Conservation (phyloP, 2,329 filamentous ascomycete species). For the Alternaria panax region DNA sequence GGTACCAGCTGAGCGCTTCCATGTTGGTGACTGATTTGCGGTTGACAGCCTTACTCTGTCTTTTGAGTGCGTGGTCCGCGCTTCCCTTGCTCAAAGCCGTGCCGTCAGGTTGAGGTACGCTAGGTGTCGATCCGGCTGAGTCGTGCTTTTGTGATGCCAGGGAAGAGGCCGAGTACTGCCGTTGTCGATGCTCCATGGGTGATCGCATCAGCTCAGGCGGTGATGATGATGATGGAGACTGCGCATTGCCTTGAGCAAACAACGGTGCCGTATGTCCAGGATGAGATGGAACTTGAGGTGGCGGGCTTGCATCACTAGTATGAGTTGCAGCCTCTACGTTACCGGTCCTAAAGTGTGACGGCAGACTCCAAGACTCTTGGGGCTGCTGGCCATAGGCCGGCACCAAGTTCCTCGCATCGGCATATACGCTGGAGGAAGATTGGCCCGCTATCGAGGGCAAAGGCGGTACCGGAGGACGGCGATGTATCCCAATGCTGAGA, state of each 20-base stretch:
- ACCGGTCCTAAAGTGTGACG: background rate
- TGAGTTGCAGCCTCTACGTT: background rate
- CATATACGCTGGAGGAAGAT: background rate
- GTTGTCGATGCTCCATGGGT: conserved; percentile 1
- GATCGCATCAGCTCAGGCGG: conserved; percentile 4
- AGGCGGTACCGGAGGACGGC: conserved; percentile 5
- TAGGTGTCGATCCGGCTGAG: background rate
- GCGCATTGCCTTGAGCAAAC: background rate
- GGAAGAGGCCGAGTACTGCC: conserved; percentile 4
- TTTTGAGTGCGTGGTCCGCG: conserved; percentile 13
- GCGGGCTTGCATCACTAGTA: background rate
- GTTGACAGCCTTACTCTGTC: conserved; percentile 13
- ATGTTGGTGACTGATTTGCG: conserved; percentile 11
- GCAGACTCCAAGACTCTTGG: conserved; percentile 14
- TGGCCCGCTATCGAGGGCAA: background rate
- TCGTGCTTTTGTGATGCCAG: background rate
- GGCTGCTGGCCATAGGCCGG: background rate
- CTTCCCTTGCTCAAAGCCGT: conserved; percentile 12
- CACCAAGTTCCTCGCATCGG: background rate
- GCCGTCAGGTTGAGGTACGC: background rate
- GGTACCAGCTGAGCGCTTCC: conserved; percentile 15
- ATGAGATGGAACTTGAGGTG: background rate
- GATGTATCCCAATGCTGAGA: conserved; percentile 1
- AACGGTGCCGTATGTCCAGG: background rate
- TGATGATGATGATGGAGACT: background rate